Evolutionary conservation across 1,139 yeast genomes (phyloP).

Genomic region (Debaryomycetaceae sp.): DNA sequence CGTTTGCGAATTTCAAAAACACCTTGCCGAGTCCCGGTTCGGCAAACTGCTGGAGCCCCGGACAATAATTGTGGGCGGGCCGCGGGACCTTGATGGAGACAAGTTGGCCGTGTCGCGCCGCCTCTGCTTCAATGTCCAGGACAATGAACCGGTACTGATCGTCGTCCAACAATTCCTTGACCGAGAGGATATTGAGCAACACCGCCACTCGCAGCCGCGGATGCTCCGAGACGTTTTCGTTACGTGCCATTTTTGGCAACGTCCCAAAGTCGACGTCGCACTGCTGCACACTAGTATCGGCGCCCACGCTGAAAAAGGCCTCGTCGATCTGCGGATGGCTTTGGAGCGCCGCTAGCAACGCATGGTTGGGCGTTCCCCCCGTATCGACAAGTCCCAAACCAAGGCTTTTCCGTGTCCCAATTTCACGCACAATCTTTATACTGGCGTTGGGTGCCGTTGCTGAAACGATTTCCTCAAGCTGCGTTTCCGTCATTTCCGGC

Average conservation of each 20-base stretch:
- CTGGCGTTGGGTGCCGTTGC: slow-evolving; percentile 13
- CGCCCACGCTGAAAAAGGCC: slow-evolving; percentile 21
- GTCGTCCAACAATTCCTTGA: slow-evolving; percentile 51
- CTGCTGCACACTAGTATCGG: slow-evolving; percentile 25
- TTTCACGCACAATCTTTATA: slow-evolving; percentile 24
- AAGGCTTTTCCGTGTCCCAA: slow-evolving; percentile 24
- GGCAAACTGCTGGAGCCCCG: slow-evolving; percentile 32
- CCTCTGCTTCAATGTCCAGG: slow-evolving; percentile 43
- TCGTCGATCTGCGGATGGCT: slow-evolving; percentile 10
- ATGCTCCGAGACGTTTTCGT: slow-evolving; percentile 25
- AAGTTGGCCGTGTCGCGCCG: slow-evolving; percentile 43
- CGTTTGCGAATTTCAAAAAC: slow-evolving; percentile 51
- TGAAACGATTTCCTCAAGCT: slow-evolving; percentile 14
- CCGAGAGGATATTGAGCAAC: slow-evolving; percentile 53
- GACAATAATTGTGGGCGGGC: slow-evolving; percentile 43
- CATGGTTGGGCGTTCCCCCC: slow-evolving; percentile 3
- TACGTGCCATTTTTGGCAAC: slow-evolving; percentile 22
- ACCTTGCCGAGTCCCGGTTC: slow-evolving; percentile 63
- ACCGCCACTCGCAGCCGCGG: slow-evolving; percentile 48
- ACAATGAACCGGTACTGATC: slow-evolving; percentile 37
- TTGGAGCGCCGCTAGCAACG: slow-evolving; percentile 9
- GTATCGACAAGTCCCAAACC: slow-evolving; percentile 32
- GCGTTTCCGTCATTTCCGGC: slow-evolving; percentile 15
- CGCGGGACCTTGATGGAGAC: slow-evolving; percentile 52
- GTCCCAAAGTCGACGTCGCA: slow-evolving; percentile 22